Evolutionary conservation across 1,284 basidiomycete species (phyloP), one percentile per base, ranked within the genome.

Genomic region (Ceraceosorus bombacis): DNA sequence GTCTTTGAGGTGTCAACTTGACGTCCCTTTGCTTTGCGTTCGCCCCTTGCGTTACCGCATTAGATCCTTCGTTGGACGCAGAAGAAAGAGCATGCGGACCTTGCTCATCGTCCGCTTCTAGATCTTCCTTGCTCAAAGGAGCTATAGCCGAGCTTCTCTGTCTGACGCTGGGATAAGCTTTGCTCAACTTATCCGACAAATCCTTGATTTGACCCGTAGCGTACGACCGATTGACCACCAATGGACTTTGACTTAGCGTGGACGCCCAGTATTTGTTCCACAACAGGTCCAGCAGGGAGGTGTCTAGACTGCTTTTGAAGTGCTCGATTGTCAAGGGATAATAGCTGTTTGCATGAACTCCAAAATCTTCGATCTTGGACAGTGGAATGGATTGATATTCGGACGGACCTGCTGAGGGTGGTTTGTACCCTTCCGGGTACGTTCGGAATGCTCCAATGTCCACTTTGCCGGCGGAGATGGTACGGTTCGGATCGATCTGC

Each of bases 251-350:
- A 72, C 88, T 89, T 40, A 98, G 82, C 0, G 94, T 97, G 70
- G 90, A 92, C 15, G 94, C 90, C 94, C 94, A 99, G 73, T 98
- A 98, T 80, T 97, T 97, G 81, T 98, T 96, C 94, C 94, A 98
- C 27, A 98, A 80, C 74, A 93, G 80, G 40, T 88, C 88, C 39
- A 98, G 82, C 10, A 98, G 80, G 70, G 91, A 85, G 17, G 85
- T 86, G 74, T 98, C 94, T 51, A 93, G 80, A 46, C 83, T 85
- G 15, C 86, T 88, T 79, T 94, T 97, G 84, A 96, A 98, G 58
- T 95, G 88, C 78, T 94, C 88, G 27, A 98, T 86, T 51, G 94
- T 90, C 27, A 98, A 83, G 13, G 86, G 87, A 78, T 98, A 98
- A 78, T 98, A 98, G 65, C 90, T 85, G 73, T 89, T 88, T n/a